Evolutionary conservation across 2,329 filamentous ascomycete genomes (phyloP), one percentile per base, ranked within the genome.

Genomic region (Aspergillus quadrilineatus): DNA sequence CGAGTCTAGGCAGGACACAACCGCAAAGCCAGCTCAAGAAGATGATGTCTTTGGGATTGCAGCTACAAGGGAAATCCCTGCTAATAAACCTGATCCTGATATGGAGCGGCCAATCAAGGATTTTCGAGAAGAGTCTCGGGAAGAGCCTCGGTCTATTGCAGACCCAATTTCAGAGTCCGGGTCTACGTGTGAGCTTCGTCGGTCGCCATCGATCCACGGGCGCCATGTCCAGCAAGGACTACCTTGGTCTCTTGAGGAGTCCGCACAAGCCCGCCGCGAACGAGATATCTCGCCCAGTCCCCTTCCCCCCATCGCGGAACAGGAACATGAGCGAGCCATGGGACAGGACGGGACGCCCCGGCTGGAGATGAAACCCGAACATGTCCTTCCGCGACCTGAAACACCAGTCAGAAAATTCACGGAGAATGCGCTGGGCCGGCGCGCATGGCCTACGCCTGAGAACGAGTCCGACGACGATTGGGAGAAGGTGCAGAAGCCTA

Each of bases 261-360:
- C 63, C 12, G 47, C 53, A 50, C 60, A 60, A 30, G 39, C 64
- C 34, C 69, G 59, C 6, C 60, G 61, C 59, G 15, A 63, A 62
- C 51, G 60, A 51, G 68, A 68, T 29, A 34, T 65, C 47, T 71
- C 73, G 17, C 75, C 75, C 43, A 74, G 69, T 52, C 72, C 74
- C 26, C 78, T 85, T 7, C 76, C 79, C 17, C 75, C 80, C 1
- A 85, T 85, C 60, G 75, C 75, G 32, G 83, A 85, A 66, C 65
- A 76, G 52, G 76, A 75, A 55, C 76, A 78, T 57, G 60, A 54
- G 77, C 77, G 65, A 73, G 75, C 63, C 74, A 73, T 52, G 77
- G 68, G 61, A 63, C 67, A 50, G 39, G 58, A 59, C 58, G 65
- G 65, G 54, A 69, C 61, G 54, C 67, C 67, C 60, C 70, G 69